Evolutionary conservation across 2,329 filamentous ascomycete genomes (phyloP), one percentile per base, ranked within the genome.

Genomic region (Chaetomiaceae sp.): DNA sequence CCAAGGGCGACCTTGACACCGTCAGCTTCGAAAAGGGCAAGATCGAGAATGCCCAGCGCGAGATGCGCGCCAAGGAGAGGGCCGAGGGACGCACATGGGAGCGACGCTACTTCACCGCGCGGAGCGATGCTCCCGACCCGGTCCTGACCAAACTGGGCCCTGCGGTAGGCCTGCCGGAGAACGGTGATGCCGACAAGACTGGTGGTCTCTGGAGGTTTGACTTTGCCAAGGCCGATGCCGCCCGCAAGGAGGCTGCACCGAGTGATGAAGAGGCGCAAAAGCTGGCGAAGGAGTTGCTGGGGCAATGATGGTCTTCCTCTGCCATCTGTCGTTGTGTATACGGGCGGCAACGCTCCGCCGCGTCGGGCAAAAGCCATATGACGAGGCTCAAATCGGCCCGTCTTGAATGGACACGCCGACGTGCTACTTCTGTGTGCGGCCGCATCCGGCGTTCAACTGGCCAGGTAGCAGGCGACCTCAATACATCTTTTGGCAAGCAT

Each of bases 11-110:
- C 69, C 89, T 96, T 81, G 89, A 96, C 62, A 74, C 80, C 4
- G 89, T 90, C 0, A 83, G 84, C 1, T 66, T 73, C 14, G 89
- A 95, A 68, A 97, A 97, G 77, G 81, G 81, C 53, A 89, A 89
- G 71, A 95, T 97, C 59, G 94, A 97, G 72, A 89, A 90, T 62
- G 84, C 85, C 33, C 92, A 97, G 76, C 84, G 89, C 81, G 69
- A 77, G 83, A 65, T 75, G 72, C 83, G 91, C 59, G 81, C 82
- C 67, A 77, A 82, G 65, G 91, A 96, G 69, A 83, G 82, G 64
- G 78, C 80, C n/a, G 88, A 91, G 62, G 84, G 84, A 19, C 79
- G 80, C 39, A 76, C 82, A 37, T 99, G 94, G 92, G 81, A 91
- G 65, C 80, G 91, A 42, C 80, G 87, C 51, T 97, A 94, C 75